Base-by-base conservation (phyloP, 2,329 filamentous ascomycete genomes). In the Trichoderma atroviride region DNA sequence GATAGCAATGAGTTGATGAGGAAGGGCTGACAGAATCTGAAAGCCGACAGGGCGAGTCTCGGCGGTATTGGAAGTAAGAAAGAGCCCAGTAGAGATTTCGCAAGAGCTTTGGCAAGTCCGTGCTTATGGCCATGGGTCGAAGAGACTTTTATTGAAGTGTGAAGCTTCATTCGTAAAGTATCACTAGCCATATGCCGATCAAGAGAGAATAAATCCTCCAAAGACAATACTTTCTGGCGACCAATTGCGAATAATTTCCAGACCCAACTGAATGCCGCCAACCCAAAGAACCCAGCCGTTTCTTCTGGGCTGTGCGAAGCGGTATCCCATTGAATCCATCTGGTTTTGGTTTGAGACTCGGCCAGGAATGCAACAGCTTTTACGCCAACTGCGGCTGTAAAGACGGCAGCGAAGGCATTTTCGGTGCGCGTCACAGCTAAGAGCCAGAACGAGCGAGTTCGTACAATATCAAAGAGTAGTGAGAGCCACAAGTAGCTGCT, bases 401-500 rank as follows among this genome's bases (percentile, higher is more conserved):
- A 80, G 0, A 83, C 69, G 3, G 76, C 74, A 0, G 78, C 74
- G 55, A 75, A 78, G 6, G 52, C 31, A 24, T 24, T 10, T 11
- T 69, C 50, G 11, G 19, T 9, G 27, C 2, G 78, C 80, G 75
- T 70, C 16, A 47, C 53, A 3, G 69, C 67, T 2, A 69, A 29
- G 1, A 67, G 43, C 66, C 69, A 67, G 4, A 75, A 70, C 9
- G 70, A 69, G 6, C 85, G 77, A 0, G 76, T 75, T 69, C 82
- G 81, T 0, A 79, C 78, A 3, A 79, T 73, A 47, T 86, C 85
- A 29, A 85, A 77, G 1, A 86, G 72, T 0, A 83, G 71, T 1
- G 81, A 82, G 3, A 84, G 47, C 11, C 81, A 71, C 4, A 86
- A 70, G 61, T 82, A 86, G 13, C 74, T 70, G 19, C 74, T 79